Base-by-base conservation (phyloP, 2,329 filamentous ascomycete genomes). In the Colletotrichum karsti region DNA sequence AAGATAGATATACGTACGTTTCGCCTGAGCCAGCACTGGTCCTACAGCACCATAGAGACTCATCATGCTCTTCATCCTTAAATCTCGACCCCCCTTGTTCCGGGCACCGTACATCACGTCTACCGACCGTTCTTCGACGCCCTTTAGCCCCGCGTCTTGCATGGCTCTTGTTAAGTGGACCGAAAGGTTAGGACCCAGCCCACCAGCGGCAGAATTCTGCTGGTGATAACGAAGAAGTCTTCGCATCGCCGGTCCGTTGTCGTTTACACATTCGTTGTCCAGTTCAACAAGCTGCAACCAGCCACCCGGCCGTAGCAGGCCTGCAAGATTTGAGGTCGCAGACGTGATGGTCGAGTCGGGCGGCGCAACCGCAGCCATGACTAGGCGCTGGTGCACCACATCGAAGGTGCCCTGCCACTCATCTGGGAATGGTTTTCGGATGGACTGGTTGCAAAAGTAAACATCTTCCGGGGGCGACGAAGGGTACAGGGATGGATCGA, bases 221-320 rank as follows among this genome's bases (percentile, higher is more conserved):
- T 56, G 53, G 10, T 56, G 53, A 42, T 56, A 56, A 5, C 18
- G 24, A 9, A 56, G 24, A 6, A 56, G 26, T 12, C 22, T 12
- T 35, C 53, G 35, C 39, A 56, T n/a, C 5, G 53, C 35, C 9
- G 53, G 53, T 22, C 53, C 53, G 24, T 33, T 44, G 12, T 56
- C 53, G 12, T 35, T 15, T 6, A 28, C 10, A 20, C 53, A 42
- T 4, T 56, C 53, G n/a, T 56, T 56, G 24, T 56, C 53, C 24
- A 56, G 18, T 35, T 56, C 53, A 9, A 56, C 53, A 9, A 61
- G 63, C 18, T 66, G 63, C 10, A 66, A 41, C 63, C 63, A 66
- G 6, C 54, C 63, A 5, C 63, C 55, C 5, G 63, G 63, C 18
- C 58, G 50, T 7, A 66, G 54, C 12, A 66, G 37, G 42, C 55